Conservation (phyloP, 805 yeast genomes). For the Ogataea saltuana region DNA sequence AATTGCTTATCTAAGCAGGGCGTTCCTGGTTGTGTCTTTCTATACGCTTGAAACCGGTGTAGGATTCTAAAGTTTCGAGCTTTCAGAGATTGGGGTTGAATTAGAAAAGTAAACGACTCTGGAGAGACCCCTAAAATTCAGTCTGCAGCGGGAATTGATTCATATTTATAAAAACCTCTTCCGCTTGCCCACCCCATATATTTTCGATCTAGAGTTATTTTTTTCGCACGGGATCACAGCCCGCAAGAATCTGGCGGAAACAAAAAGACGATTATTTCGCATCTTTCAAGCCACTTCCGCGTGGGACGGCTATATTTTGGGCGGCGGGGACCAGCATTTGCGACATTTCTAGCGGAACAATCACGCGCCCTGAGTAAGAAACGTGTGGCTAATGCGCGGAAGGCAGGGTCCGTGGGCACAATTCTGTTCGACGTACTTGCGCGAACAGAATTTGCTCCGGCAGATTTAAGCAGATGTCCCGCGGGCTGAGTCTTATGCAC, state of each 20-base stretch:
- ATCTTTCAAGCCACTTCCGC: not conserved
- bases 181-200: not conserved
- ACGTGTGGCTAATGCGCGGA: constrained; percentile 12
- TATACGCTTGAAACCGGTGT: no score
- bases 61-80: not conserved
- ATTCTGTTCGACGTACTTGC: constrained; percentile 8
- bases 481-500: not conserved
- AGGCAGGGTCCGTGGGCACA: constrained; percentile 6
- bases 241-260: not conserved
- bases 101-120: not conserved
- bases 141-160: not conserved
- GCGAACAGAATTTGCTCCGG: constrained; percentile 15
- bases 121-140: not conserved
- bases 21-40: no score
- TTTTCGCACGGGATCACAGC: not conserved
- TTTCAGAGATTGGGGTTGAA: not conserved
- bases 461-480: constrained; percentile 10
- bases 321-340: constrained; percentile 5
- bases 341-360: constrained; percentile 14
- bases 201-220: not conserved
- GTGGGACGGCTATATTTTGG: not conserved
- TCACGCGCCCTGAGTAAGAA: constrained; percentile 7
- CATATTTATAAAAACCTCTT: not conserved
- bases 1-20: not conserved
- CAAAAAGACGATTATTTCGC: not conserved